Evolutionary conservation across 768 basidiomycete species (phyloP).

Genomic region (Lactifluus volemus): DNA sequence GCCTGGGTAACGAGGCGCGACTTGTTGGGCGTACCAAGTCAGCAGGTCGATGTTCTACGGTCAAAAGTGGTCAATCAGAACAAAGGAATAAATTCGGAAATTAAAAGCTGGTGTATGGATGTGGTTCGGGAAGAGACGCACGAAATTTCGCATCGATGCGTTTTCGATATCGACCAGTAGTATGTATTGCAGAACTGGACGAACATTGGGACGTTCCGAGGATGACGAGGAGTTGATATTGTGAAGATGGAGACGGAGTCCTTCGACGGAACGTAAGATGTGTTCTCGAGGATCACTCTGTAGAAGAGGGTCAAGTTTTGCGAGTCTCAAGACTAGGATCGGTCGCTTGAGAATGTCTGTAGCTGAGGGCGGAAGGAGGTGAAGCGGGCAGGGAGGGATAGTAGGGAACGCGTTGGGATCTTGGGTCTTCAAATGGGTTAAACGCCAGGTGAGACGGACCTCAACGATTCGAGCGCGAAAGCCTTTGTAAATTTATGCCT

Average conservation of each 20-base stretch:
- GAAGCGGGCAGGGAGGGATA: slow-evolving; percentile 19
- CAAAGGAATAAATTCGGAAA: slow-evolving; percentile 13
- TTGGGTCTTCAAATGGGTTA: slow-evolving; percentile 21
- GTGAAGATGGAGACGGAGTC: slow-evolving; percentile 48
- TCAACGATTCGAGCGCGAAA: slow-evolving; percentile 51
- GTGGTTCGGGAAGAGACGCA: slow-evolving; percentile 29
- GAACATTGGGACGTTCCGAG: slow-evolving; percentile 14
- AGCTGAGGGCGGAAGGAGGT: slow-evolving; percentile 40
- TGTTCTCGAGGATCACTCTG: slow-evolving; percentile 34
- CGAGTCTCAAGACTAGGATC: slow-evolving; percentile 45
- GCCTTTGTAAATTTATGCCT: slow-evolving; percentile 58
- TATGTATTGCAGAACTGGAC: slow-evolving; percentile 54
- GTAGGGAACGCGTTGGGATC: slow-evolving; percentile 5
- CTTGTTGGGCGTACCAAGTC: slow-evolving; percentile 55
- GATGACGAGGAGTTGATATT: slow-evolving; percentile 33
- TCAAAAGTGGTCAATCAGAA: slow-evolving; percentile 10
- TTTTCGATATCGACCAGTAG: slow-evolving; percentile 55
- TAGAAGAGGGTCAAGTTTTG: slow-evolving; percentile 32
- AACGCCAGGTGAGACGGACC: slow-evolving; percentile 51
- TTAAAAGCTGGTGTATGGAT: not conserved
- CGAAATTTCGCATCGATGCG: slow-evolving; percentile 47
- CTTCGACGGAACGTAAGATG: slow-evolving; percentile 39
- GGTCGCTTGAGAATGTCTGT: slow-evolving; percentile 60
- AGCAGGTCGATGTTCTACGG: slow-evolving; percentile 51
- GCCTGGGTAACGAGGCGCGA: slow-evolving; percentile 64